Evolutionary conservation across 2,329 filamentous ascomycete species (phyloP).

Genomic region (Cladophialophora chaetospira): DNA sequence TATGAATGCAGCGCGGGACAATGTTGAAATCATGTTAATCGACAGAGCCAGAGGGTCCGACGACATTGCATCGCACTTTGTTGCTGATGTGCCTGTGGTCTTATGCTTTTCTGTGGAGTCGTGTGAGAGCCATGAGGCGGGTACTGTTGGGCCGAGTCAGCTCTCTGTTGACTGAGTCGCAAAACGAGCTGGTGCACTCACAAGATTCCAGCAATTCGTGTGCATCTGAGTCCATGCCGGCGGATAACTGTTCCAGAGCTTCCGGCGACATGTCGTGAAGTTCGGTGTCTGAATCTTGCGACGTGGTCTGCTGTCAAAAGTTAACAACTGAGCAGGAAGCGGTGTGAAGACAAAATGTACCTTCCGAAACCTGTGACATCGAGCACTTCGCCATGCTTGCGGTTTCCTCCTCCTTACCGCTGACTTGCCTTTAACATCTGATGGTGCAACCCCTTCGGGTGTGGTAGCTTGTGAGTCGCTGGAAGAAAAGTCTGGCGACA

Average conservation of each 20-base stretch:
- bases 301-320: background rate
- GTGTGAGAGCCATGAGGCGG: background rate
- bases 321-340: background rate
- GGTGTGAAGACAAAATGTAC: background rate
- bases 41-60: background rate
- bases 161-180: background rate
- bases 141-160: background rate
- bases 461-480: too few relatives aligned
- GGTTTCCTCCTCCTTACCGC: background rate
- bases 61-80: background rate
- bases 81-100: background rate
- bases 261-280: background rate
- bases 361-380: slow-evolving; percentile 1
- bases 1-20: background rate
- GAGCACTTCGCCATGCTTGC: background rate
- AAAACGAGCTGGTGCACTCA: background rate
- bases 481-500: too few relatives aligned
- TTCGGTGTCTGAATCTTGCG: background rate
- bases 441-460: too few relatives aligned
- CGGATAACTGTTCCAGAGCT: background rate
- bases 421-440: background rate
- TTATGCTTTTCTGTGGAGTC: background rate
- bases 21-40: background rate
- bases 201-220: background rate
- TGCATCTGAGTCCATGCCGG: background rate